Percentiles rank a stretch among this genome's conserved stretches.
Conservation (phyloP, 805 yeast genomes). For the Kodamaea hsintzibuensis region DNA sequence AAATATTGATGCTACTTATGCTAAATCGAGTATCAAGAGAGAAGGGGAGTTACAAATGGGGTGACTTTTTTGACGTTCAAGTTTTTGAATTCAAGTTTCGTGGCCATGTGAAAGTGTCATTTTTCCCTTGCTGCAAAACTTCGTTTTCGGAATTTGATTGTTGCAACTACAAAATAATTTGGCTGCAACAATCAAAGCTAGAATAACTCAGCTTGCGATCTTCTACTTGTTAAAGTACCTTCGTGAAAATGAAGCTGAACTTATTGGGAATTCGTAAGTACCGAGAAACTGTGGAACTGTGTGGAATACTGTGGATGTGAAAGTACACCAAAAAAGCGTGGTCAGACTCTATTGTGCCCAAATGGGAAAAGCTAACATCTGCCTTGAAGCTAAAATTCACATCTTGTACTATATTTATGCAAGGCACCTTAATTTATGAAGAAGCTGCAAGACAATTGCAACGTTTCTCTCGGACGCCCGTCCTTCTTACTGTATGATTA, state of each 20-base stretch:
- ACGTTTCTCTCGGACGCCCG: not conserved
- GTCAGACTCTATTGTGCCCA: not conserved
- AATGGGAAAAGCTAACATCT: not conserved
- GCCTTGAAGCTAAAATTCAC: not conserved
- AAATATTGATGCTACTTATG: not conserved
- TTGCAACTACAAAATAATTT: not conserved
- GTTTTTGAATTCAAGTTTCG: not conserved
- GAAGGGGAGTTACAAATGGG: not conserved
- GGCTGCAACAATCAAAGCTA: no score
- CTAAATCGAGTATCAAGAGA: not conserved
- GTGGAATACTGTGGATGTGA: not conserved
- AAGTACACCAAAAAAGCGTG: not conserved
- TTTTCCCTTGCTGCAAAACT: not conserved
- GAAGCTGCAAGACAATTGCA: not conserved
- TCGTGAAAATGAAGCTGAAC: no score
- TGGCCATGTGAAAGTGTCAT: not conserved
- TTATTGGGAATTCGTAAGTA: no score
- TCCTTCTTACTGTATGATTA: not conserved
- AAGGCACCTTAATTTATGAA: not conserved
- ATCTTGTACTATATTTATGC: not conserved
- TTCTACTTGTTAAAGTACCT: no score
- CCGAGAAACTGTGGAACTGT: not conserved
- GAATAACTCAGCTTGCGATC: no score
- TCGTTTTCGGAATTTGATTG: not conserved
- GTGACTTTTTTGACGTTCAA: not conserved